Percentiles rank a stretch among this genome's conserved stretches.
Conservation (phyloP, 805 yeast genomes). For the Pichia paraexigua region DNA sequence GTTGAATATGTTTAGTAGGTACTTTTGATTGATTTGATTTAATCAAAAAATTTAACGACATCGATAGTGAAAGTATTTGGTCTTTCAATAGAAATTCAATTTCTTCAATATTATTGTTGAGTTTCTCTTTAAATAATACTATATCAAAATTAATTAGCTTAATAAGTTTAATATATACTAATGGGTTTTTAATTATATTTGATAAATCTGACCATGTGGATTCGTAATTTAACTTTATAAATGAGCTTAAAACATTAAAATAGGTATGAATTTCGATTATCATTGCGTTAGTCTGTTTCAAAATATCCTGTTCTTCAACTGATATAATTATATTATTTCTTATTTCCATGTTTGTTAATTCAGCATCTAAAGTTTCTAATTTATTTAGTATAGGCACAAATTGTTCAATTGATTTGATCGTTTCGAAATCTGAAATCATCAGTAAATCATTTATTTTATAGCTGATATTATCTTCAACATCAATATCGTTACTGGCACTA, state of each 20-base stretch:
- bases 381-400: constrained; percentile 22
- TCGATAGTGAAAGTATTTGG: constrained; percentile 60
- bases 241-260: constrained; percentile 39
- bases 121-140: background rate
- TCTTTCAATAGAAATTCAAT: constrained; percentile 49
- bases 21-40: background rate
- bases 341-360: constrained; percentile 24
- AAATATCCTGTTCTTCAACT: constrained; percentile 37
- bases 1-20: background rate
- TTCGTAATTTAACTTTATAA: constrained; percentile 45
- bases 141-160: constrained; percentile 1
- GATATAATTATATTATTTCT: background rate
- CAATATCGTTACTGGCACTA: background rate
- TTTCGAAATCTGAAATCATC: constrained; percentile 9
- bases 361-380: constrained; percentile 16
- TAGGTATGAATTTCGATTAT: constrained; percentile 2
- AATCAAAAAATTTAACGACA: constrained; percentile 50
- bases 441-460: constrained; percentile 6
- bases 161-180: constrained; percentile 46
- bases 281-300: constrained; percentile 27
- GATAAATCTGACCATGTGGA: constrained; percentile 67
- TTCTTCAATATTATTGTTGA: constrained; percentile 10
- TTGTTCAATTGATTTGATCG: constrained; percentile 20
- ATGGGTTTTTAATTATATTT: constrained; percentile 50
- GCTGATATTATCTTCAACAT: background rate